A percentile compares a stretch with the other conserved stretches of the same genome.
Conservation (phyloP, 2,329 filamentous ascomycete genomes). For the Alternaria postmessia region DNA sequence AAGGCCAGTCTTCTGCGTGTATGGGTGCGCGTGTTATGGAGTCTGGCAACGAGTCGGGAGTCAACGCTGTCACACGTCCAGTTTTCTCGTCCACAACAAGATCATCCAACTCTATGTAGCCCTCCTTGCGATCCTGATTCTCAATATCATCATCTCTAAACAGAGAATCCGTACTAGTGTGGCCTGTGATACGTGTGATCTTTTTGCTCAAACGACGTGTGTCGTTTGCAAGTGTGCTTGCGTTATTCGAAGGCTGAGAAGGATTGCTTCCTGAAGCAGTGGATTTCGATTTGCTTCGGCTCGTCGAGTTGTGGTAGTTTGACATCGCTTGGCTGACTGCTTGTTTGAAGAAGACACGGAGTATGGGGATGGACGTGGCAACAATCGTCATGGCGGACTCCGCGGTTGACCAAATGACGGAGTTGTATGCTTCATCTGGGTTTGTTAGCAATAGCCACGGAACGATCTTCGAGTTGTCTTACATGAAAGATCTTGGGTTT, state of each 20-base stretch:
- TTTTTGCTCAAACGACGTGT: constrained; percentile 1
- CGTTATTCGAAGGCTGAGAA: constrained; percentile 1
- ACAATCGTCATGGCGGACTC: constrained; percentile 10
- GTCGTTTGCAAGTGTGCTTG: background rate
- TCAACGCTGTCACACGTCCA: background rate
- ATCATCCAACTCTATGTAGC: background rate
- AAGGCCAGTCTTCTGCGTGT: background rate
- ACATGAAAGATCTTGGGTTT: constrained; percentile 7
- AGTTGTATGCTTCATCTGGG: constrained; percentile 10
- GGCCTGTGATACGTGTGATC: background rate
- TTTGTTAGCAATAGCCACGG: background rate
- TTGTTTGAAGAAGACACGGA: constrained; percentile 14
- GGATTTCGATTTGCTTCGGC: background rate
- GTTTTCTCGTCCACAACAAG: background rate
- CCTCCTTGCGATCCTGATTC: background rate
- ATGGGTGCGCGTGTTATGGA: background rate
- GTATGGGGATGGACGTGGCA: constrained; percentile 13
- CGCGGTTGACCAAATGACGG: constrained; percentile 12
- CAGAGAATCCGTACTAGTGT: background rate
- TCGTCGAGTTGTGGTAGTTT: background rate
- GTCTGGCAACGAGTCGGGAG: background rate
- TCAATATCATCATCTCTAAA: background rate
- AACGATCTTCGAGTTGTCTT: background rate
- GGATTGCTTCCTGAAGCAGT: background rate
- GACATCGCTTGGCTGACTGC: background rate